Base-by-base conservation (phyloP, 192 early-diverging fungal genomes). In the Linnemannia hyalina region DNA sequence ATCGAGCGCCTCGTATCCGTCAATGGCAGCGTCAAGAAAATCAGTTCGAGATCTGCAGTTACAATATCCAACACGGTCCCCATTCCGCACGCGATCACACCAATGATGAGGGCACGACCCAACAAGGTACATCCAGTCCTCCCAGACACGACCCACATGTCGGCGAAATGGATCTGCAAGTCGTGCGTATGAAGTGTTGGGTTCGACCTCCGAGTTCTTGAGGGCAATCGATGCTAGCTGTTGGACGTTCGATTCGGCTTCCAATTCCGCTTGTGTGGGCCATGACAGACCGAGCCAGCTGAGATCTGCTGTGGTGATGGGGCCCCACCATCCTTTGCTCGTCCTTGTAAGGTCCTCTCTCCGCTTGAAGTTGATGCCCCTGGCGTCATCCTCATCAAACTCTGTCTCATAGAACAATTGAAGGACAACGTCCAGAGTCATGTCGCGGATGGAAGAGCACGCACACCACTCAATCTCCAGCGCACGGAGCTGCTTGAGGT, bases 401-500 rank as follows among this genome's bases (percentile, higher is more conserved):
- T 70, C 69, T 38, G 69, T 70, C 38, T 70, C 69, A 13, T 70
- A 70, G 20, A 70, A 70, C 8, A 70, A 4, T 20, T 42, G 38
- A 7, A 70, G 36, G 18, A 23, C 69, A 8, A 41, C 4, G 1
- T 70, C 69, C 69, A 40, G 69, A 3, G 69, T 42, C 69, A 70
- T 70, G 68, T 18, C 11, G 18, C 23, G 69, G 32, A 70, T 32
- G 26, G 26, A 38, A 8, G 20, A 70, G 32, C 69, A 20, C 26
- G 38, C 69, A 23, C 38, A 70, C 69, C 69, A 70, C 36, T 70
- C 69, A 40, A 70, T 70, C 32, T 70, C 69, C 32, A 70, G 10
- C 6, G 69, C 4, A 18, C 29, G 11, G 6, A 70, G 40, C 3
- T 38, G 69, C 35, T 70, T 70, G 36, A 70, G 38, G 5, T 36